These are phyloP conservation scores for Nigrospora sphaerica DNA, from an alignment of 2,329 filamentous ascomycete species.

Conservation along the genomic window DNA sequence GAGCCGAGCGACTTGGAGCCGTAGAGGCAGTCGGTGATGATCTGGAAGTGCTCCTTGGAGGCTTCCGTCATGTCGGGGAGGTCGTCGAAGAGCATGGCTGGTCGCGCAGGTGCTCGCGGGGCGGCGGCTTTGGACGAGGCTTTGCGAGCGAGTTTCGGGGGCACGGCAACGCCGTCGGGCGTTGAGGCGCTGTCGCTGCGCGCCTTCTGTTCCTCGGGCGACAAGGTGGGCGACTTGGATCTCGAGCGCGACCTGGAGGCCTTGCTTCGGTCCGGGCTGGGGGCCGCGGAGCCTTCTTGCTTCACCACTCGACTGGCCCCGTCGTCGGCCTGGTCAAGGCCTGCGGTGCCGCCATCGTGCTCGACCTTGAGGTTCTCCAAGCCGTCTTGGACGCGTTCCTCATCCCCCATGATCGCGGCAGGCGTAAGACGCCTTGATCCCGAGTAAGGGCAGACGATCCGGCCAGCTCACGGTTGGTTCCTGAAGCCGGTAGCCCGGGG, in stretches of 20 bases:
- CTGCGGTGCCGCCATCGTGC: conserved; percentile 17
- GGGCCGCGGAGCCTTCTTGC: conserved; percentile 27
- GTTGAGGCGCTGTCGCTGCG: conserved; percentile 40
- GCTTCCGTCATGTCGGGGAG: conserved; percentile 73
- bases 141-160: conserved; percentile 67
- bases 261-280: conserved; percentile 33
- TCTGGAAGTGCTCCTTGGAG: conserved; percentile 68
- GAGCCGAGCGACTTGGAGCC: conserved; percentile 85
- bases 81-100: conserved; percentile 63
- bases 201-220: conserved; percentile 37
- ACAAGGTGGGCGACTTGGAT: conserved; percentile 30
- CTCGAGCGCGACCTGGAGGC: conserved; percentile 30
- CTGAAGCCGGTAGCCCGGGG: no score
- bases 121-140: conserved; percentile 61
- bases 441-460: no score
- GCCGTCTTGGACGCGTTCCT: conserved; percentile 19
- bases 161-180: conserved; percentile 40
- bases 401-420: conserved; percentile 19
- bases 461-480: no score
- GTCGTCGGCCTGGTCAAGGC: conserved; percentile 22
- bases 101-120: conserved; percentile 52
- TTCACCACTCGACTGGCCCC: conserved; percentile 21
- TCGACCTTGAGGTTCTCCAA: conserved; percentile 38
- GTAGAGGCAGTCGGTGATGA: conserved; percentile 83
- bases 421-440: not conserved